Evolutionary conservation across 768 basidiomycete genomes (phyloP).

Genomic region (Pulveroboletus sp.): DNA sequence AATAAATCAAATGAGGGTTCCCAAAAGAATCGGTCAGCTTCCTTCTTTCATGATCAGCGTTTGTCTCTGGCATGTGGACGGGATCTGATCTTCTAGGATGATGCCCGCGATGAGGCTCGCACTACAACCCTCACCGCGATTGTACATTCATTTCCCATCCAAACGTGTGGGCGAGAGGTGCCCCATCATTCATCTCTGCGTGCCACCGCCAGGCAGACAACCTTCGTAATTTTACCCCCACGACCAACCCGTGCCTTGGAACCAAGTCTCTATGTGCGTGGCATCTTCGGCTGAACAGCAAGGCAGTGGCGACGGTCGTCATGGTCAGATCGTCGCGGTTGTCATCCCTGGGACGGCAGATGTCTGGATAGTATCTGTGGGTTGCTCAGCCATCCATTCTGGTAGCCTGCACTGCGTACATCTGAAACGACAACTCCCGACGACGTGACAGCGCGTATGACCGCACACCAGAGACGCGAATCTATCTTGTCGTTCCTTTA

Average conservation of each 20-base stretch:
- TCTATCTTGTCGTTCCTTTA: not conserved
- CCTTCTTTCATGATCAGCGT: conserved; percentile 26
- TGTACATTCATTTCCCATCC: conserved; percentile 6
- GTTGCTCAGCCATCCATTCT: conserved; percentile 1
- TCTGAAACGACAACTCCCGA: not conserved
- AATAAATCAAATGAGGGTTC: not conserved
- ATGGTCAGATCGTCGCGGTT: conserved; percentile 1
- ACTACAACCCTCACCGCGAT: not conserved
- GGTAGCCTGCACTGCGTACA: not conserved
- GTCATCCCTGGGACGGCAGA: conserved; percentile 8
- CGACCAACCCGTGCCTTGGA: conserved; percentile 1
- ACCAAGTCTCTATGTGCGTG: conserved; percentile 4
- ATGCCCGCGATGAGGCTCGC: conserved; percentile 8
- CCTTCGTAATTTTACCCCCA: conserved; percentile 15
- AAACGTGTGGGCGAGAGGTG: conserved; percentile 10
- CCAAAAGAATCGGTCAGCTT: not conserved
- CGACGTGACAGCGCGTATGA: conserved; percentile 2
- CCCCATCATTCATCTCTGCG: conserved; percentile 8
- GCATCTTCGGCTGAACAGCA: conserved; percentile 17
- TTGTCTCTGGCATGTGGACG: not conserved
- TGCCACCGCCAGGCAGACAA: conserved; percentile 10
- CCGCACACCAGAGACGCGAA: conserved; percentile 1
- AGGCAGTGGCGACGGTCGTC: conserved; percentile 16
- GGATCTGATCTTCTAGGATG: conserved; percentile 11
- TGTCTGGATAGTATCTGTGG: not conserved